Percentiles rank a stretch among this genome's conserved stretches.
phyloP scores from a whole-genome alignment of 371 early-diverging fungal species.

The Capillidium rhysosporum region DNA sequence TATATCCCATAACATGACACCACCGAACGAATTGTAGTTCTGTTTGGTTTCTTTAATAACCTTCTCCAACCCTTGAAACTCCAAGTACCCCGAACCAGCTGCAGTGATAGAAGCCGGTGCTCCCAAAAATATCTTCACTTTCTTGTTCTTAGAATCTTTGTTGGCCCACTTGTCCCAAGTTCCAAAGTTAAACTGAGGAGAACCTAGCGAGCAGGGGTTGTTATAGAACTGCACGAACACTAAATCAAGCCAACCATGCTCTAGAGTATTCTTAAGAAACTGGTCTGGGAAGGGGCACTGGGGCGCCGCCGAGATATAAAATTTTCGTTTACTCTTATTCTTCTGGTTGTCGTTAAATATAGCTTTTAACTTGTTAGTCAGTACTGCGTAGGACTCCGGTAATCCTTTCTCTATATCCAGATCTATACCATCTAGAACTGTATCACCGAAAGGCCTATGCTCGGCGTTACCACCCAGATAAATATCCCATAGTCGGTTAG shows the following conservation, averaged over 20 bases:
- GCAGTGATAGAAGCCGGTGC: constrained; percentile 35
- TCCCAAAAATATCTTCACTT: constrained; percentile 34
- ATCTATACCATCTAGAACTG: constrained; percentile 42
- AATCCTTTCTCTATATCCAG: constrained; percentile 47
- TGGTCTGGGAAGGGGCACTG: constrained; percentile 45
- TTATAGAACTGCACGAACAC: constrained; percentile 56
- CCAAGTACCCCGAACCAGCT: constrained; percentile 28
- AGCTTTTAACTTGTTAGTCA: constrained; percentile 25
- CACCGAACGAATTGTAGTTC: constrained; percentile 28
- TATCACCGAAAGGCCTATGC: constrained; percentile 37
- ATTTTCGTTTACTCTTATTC: constrained; percentile 19
- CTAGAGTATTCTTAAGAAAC: constrained; percentile 10
- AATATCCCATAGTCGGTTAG: constrained; percentile 34
- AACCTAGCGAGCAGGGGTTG: constrained; percentile 29
- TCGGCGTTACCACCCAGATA: constrained; percentile 26
- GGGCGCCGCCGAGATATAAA: constrained; percentile 47
- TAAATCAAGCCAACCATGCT: constrained; percentile 15
- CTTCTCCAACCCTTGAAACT: constrained; percentile 14
- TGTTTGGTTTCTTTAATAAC: constrained; percentile 15
- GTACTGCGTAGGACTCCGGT: constrained; percentile 20
- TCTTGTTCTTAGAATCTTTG: constrained; percentile 24
- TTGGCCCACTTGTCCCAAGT: constrained; percentile 36
- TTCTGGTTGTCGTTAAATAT: constrained; percentile 10
- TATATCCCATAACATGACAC: constrained; percentile 50
- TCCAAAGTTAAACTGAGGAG: constrained; percentile 27